A percentile compares a stretch with the other conserved stretches of the same genome.
phyloP scores from a whole-genome alignment of 106 monocot genomes.

The Posidonia australis region DNA sequence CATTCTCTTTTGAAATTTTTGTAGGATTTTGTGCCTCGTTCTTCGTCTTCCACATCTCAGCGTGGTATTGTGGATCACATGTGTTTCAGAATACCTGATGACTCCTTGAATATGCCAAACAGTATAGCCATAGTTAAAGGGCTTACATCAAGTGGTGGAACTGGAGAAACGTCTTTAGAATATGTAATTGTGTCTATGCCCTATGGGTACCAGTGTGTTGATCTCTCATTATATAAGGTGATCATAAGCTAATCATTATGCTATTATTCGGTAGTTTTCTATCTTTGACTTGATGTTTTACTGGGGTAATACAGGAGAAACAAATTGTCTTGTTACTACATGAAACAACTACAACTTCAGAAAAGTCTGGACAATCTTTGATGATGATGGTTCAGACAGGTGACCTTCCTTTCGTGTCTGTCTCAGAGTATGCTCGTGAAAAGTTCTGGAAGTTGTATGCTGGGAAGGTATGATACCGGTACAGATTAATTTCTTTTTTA shows the following conservation, averaged over 20 bases:
- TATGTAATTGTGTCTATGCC: constrained; percentile 60
- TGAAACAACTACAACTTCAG: constrained; percentile 36
- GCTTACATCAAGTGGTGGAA: constrained; percentile 19
- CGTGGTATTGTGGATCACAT: constrained; percentile 41
- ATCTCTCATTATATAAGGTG: constrained; percentile 88
- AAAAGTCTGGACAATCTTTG: constrained; percentile 44
- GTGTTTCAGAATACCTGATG: constrained; percentile 72
- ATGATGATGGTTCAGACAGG: constrained; percentile 69
- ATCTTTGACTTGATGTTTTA: constrained; percentile 8
- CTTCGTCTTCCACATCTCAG: constrained; percentile 6
- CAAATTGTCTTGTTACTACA: constrained; percentile 72
- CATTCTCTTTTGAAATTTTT: neutral
- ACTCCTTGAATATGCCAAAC: constrained; percentile 35
- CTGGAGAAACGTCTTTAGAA: constrained; percentile 17
- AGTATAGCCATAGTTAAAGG: constrained; percentile 66
- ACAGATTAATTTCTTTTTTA: no score
- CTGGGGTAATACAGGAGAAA: constrained; percentile 46
- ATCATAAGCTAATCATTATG: neutral
- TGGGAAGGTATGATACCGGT: constrained; percentile 36
- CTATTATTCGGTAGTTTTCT: neutral
- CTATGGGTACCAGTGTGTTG: constrained; percentile 59
- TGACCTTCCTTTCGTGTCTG: constrained; percentile 42
- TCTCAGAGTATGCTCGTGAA: constrained; percentile 24
- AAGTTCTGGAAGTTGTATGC: constrained; percentile 44
- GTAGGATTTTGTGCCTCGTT: neutral